Evolutionary conservation across 2,329 filamentous ascomycete genomes (phyloP), one percentile per base, ranked within the genome.

Genomic region (Colletotrichum sp.): DNA sequence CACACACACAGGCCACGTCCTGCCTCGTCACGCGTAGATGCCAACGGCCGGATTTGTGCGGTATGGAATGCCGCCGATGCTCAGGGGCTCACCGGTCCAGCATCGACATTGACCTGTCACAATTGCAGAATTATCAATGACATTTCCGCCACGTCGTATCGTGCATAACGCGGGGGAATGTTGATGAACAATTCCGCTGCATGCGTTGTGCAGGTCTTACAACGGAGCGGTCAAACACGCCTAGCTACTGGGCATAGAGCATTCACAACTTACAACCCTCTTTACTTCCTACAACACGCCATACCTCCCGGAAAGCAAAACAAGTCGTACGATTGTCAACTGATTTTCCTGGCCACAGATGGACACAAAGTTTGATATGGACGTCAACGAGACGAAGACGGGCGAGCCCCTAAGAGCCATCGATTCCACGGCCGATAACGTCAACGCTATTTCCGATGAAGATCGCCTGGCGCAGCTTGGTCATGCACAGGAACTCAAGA

Each of bases 401-500:
- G 28, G 58, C 56, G 58, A 73, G 16, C 55, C 38, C 10, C 28
- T 73, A 8, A 62, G 52, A 2, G n/a, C 16, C 16, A 21, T 73
- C 16, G 36, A 73, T 18, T 52, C 62, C 8, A 14, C 34, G 10
- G 52, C 56, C 26, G 56, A 38, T 9, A 36, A 52, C 30, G 21
- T 12, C 0, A 36, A 52, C 24, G 28, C 34, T 3, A n/a, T 36
- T 13, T 26, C 70, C 18, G 79, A 80, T 16, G 78, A 80, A 36
- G 68, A 79, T 1, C 77, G 79, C 1, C 75, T 82, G 12, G 81
- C 80, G 2, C 79, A 81, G 66, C 58, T 82, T 5, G 81, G 81
- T 2, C 81, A 81, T 10, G 43, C 75, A 7, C 81, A 82, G 36
- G 80, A 83, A 58, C 82, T 87, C 5, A 65, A 77, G 28, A 73